Evolutionary conservation across 345 rosid species (phyloP).

Genomic region (Lenwebbia sp.): DNA sequence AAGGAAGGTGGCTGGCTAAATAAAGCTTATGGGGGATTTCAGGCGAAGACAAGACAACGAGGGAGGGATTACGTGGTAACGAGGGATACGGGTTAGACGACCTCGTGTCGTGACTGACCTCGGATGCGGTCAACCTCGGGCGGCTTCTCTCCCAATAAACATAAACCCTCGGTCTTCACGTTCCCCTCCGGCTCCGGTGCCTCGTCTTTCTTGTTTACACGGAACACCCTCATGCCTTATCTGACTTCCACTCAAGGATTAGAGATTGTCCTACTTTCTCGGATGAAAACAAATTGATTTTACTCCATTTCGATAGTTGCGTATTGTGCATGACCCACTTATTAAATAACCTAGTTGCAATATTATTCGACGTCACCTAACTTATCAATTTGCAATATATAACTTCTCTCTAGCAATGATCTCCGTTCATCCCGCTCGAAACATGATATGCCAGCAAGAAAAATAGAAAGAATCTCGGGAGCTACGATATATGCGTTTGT

Average conservation of each 20-base stretch:
- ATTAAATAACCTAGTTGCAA: neutral
- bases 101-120: neutral
- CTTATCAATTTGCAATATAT: neutral
- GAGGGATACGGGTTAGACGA: neutral
- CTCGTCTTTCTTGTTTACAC: neutral
- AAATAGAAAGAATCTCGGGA: neutral
- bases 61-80: neutral
- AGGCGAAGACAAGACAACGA: too few relatives aligned
- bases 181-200: neutral
- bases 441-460: neutral
- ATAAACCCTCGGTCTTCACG: neutral
- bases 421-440: accelerated
- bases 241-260: too few relatives aligned
- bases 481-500: accelerated
- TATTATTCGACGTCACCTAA: too few relatives aligned
- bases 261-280: neutral
- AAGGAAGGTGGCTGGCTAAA: neutral
- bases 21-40: neutral
- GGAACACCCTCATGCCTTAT: neutral
- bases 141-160: neutral
- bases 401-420: neutral
- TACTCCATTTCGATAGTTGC: accelerated
- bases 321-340: neutral
- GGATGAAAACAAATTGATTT: neutral
- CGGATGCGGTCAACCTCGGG: neutral